phyloP scores from a whole-genome alignment of 768 basidiomycete genomes.

The Favolaschia claudopus region DNA sequence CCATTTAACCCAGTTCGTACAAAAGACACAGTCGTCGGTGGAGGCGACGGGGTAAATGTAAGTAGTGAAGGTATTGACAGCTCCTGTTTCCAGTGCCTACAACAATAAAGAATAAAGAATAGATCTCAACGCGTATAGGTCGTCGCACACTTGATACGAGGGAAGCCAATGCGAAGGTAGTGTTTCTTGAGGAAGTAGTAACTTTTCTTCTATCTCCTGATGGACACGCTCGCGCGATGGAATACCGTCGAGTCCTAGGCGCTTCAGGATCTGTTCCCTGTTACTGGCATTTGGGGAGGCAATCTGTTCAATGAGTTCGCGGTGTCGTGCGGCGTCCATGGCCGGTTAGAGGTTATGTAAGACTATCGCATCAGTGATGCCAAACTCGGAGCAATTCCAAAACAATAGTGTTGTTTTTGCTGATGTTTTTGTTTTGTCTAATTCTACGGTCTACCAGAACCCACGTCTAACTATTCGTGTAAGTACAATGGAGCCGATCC shows the following conservation, averaged over 20 bases:
- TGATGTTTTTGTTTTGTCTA: no score
- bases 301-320: slow-evolving; percentile 54
- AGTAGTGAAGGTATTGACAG: slow-evolving; percentile 71
- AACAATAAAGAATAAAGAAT: slow-evolving; percentile 20
- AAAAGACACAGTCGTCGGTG: slow-evolving; percentile 78
- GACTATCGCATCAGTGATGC: no score
- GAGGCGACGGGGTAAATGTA: slow-evolving; percentile 69
- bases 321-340: slow-evolving; percentile 44
- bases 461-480: no score
- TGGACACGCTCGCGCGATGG: slow-evolving; percentile 69
- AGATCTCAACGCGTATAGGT: slow-evolving; percentile 15
- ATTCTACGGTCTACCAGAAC: no score
- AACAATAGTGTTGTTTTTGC: no score
- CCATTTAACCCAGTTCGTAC: slow-evolving; percentile 83
- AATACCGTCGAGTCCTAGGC: slow-evolving; percentile 63
- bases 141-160: slow-evolving; percentile 82
- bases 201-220: slow-evolving; percentile 74
- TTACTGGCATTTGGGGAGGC: slow-evolving; percentile 50
- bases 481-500: no score
- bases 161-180: slow-evolving; percentile 79
- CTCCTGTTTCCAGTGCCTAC: slow-evolving; percentile 78
- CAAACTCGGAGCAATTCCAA: no score
- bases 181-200: slow-evolving; percentile 72
- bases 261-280: slow-evolving; percentile 53
- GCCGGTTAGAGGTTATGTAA: no score